Conservation (phyloP, 768 basidiomycete species). For the Podaxis carcinomalis region DNA sequence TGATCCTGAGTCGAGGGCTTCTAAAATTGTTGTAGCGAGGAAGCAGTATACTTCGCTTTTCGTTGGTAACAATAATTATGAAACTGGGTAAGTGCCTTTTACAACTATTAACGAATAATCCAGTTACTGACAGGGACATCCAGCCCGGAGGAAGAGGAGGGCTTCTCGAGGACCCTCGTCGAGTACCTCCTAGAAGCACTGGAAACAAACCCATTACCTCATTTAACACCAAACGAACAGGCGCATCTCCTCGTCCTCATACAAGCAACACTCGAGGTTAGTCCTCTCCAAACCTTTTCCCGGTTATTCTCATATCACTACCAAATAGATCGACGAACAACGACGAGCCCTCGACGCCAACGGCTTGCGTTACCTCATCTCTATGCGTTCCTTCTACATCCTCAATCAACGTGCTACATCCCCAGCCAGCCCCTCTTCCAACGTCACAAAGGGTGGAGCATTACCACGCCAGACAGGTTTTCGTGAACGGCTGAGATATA, state of each 20-base stretch:
- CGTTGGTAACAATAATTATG: constrained; percentile 30
- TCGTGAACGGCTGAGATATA: constrained; percentile 78
- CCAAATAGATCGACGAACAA: constrained; percentile 77
- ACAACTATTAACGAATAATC: neutral
- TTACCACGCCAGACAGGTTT: constrained; percentile 47
- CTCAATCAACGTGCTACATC: constrained; percentile 57
- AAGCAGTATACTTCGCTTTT: constrained; percentile 55
- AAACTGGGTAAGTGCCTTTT: constrained; percentile 38
- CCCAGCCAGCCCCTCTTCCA: constrained; percentile 31
- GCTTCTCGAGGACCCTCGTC: constrained; percentile 60
- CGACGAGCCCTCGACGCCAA: constrained; percentile 87
- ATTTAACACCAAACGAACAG: constrained; percentile 76
- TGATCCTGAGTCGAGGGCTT: constrained; percentile 17
- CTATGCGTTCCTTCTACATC: constrained; percentile 89
- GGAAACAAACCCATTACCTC: constrained; percentile 59
- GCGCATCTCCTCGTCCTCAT: constrained; percentile 81
- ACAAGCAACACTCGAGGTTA: constrained; percentile 81
- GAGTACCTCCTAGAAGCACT: constrained; percentile 58
- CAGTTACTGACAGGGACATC: neutral
- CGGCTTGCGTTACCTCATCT: constrained; percentile 89
- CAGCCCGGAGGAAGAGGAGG: constrained; percentile 45
- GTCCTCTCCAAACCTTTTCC: constrained; percentile 10
- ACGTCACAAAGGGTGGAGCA: constrained; percentile 40
- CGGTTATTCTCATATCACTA: neutral
- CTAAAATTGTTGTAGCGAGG: constrained; percentile 17